A percentile compares a stretch with the other conserved stretches of the same genome.
phyloP scores from a whole-genome alignment of 805 yeast species.

The Yarrowia sp. region DNA sequence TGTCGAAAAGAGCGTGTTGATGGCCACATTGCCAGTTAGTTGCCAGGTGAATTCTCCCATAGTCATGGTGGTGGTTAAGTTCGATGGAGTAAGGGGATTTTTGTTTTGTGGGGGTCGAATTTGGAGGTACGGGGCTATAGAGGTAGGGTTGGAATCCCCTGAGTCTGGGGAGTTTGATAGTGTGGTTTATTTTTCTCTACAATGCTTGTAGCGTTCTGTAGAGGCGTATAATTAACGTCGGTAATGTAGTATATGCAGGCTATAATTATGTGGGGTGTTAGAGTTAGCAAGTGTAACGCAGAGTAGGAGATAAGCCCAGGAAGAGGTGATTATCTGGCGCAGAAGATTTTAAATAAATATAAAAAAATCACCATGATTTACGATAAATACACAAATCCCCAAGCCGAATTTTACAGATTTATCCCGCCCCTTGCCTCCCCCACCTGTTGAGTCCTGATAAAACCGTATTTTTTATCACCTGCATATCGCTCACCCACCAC shows the following conservation, averaged over 20 bases:
- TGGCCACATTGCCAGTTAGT: not conserved
- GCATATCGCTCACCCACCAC: not conserved
- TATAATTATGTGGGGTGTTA: not conserved
- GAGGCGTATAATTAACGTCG: too few relatives aligned
- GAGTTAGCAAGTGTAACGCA: not conserved
- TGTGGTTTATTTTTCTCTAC: too few relatives aligned
- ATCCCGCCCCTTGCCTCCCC: not conserved
- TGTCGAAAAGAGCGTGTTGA: not conserved
- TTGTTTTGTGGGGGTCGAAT: too few relatives aligned
- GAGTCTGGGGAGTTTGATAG: too few relatives aligned
- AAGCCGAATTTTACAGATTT: not conserved
- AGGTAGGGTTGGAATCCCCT: too few relatives aligned
- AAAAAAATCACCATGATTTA: not conserved
- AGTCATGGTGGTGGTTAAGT: not conserved
- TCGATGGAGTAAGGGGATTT: not conserved
- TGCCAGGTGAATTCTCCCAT: conserved; percentile 16
- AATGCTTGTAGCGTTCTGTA: too few relatives aligned
- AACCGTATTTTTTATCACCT: too few relatives aligned
- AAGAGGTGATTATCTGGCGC: not conserved
- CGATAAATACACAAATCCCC: not conserved
- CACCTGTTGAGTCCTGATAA: too few relatives aligned
- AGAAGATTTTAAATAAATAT: not conserved
- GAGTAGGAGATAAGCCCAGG: not conserved
- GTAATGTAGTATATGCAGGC: too few relatives aligned
- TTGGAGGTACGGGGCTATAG: too few relatives aligned